A percentile compares a stretch with the other conserved stretches of the same genome.
These are phyloP conservation scores for Rhododendron mucronatum DNA, from an alignment of 148 eudicot species.

Conservation along the genomic window DNA sequence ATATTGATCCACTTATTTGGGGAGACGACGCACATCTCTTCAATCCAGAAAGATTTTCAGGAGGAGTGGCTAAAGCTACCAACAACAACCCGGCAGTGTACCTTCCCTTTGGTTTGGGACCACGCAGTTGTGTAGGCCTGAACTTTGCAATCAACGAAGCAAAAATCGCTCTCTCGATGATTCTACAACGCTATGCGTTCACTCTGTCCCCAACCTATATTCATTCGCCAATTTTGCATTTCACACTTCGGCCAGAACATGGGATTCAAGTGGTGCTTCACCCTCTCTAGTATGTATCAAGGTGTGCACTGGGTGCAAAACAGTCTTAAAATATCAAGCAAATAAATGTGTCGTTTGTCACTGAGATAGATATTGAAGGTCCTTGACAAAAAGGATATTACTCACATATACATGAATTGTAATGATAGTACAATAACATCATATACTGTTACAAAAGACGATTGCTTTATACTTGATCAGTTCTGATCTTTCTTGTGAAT, in stretches of 20 bases:
- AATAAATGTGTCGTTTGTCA: background rate
- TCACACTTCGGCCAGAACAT: conserved; percentile 4
- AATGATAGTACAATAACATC: too few relatives aligned
- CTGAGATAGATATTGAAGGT: background rate
- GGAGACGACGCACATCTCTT: conserved; percentile 32
- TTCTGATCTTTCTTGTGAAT: too few relatives aligned
- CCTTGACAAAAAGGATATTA: too few relatives aligned
- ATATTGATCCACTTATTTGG: conserved; percentile 27
- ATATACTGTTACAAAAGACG: too few relatives aligned
- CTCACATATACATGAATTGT: too few relatives aligned
- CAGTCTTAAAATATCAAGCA: background rate
- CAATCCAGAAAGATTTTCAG: conserved; percentile 34
- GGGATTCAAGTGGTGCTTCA: conserved; percentile 6
- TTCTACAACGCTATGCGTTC: background rate
- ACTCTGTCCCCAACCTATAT: conserved; percentile 8
- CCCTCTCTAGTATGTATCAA: background rate
- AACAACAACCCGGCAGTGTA: conserved; percentile 13
- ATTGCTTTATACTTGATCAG: too few relatives aligned
- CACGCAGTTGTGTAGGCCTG: conserved; percentile 27
- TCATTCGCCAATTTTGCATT: background rate
- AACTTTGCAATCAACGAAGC: conserved; percentile 9
- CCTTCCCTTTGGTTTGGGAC: conserved; percentile 12
- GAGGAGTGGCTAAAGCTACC: conserved; percentile 35
- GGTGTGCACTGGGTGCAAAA: background rate
- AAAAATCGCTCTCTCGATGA: conserved; percentile 8